Evolutionary conservation across 805 yeast species (phyloP).

Genomic region (Clavispora asparagi): DNA sequence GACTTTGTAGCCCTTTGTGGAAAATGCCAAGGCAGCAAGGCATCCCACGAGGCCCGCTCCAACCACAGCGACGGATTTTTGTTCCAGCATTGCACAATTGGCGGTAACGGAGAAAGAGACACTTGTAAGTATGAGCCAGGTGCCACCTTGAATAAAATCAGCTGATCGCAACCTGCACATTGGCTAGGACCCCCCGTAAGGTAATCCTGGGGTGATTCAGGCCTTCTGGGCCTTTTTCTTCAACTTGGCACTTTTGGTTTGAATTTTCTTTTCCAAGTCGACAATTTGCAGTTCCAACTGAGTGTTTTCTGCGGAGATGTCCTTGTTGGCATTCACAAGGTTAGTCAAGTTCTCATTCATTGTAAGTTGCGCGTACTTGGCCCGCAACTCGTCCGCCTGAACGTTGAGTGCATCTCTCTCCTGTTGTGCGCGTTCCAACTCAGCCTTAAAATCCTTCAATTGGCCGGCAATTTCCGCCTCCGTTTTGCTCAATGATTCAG

Average conservation of each 20-base stretch:
- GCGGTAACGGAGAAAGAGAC: neutral
- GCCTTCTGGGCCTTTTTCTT: neutral
- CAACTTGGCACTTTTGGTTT: constrained; percentile 23
- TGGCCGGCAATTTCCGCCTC: constrained; percentile 34
- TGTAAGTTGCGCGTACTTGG: constrained; percentile 25
- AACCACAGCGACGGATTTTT: constrained; percentile 45
- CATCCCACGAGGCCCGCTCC: constrained; percentile 94
- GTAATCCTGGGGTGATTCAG: neutral
- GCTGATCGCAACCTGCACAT: neutral
- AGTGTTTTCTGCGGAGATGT: constrained; percentile 17
- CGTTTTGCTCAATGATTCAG: constrained; percentile 26
- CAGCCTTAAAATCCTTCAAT: constrained; percentile 21
- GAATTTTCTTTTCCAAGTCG: constrained; percentile 20
- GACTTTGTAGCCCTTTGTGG: constrained; percentile 66
- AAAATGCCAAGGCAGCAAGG: constrained; percentile 74
- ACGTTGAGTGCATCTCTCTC: constrained; percentile 15
- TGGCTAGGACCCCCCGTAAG: neutral
- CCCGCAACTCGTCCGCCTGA: constrained; percentile 14
- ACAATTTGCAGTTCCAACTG: constrained; percentile 14
- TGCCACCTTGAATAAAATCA: neutral
- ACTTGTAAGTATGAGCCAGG: neutral
- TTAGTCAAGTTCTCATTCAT: constrained; percentile 35
- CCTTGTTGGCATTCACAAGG: constrained; percentile 37
- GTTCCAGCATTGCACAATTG: constrained; percentile 1
- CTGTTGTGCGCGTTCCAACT: constrained; percentile 16